Percentiles rank a stretch among this genome's conserved stretches.
These are phyloP conservation scores for Dictyostelium firmibasis DNA, from an alignment of 78 protist genomes.

Conservation along the genomic window DNA sequence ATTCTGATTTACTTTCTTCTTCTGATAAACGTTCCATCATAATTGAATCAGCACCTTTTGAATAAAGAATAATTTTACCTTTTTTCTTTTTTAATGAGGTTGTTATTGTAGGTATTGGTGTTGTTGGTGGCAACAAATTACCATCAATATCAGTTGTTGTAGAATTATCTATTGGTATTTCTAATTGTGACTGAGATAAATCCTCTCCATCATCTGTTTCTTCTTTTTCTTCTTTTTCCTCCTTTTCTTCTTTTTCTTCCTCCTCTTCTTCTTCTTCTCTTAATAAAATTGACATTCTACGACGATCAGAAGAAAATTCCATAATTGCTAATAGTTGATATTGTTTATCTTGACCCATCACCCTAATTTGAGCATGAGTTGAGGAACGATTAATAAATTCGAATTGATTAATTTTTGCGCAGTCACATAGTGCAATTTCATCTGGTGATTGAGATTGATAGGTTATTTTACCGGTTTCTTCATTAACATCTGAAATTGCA, in stretches of 20 bases:
- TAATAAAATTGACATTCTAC: slow-evolving; percentile 74
- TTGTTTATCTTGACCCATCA: slow-evolving; percentile 33
- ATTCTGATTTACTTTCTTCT: neutral
- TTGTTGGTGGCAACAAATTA: neutral
- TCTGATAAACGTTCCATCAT: slow-evolving; percentile 25
- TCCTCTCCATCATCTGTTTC: neutral
- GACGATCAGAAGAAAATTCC: slow-evolving; percentile 77
- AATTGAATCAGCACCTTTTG: slow-evolving; percentile 81
- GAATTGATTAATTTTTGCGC: slow-evolving; percentile 66
- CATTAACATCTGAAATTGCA: neutral
- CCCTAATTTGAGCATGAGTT: neutral
- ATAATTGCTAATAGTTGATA: slow-evolving; percentile 44
- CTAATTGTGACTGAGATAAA: neutral
- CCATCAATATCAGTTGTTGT: neutral
- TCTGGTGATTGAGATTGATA: slow-evolving; percentile 85
- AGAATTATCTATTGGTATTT: neutral
- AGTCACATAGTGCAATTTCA: slow-evolving; percentile 85
- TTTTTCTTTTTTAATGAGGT: neutral
- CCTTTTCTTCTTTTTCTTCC: too few relatives aligned
- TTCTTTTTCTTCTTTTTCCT: neutral
- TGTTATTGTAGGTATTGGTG: neutral
- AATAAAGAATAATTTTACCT: slow-evolving; percentile 3
- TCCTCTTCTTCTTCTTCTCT: neutral
- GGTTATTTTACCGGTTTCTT: neutral
- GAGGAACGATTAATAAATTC: neutral